These are phyloP conservation scores for Xylaria cubensis DNA, from an alignment of 495 filamentous ascomycete genomes.

Conservation along the genomic window DNA sequence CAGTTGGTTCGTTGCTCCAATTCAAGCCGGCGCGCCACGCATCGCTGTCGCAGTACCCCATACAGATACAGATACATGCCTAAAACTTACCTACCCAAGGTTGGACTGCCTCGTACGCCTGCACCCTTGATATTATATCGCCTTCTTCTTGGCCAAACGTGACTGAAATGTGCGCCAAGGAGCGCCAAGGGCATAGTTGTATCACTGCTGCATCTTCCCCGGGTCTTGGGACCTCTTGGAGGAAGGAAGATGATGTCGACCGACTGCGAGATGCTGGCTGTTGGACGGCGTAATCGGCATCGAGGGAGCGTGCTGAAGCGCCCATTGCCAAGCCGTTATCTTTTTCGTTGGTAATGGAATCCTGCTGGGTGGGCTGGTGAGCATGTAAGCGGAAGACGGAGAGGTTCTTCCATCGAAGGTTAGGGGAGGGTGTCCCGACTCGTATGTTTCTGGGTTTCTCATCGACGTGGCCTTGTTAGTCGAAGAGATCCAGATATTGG, in stretches of 20 bases:
- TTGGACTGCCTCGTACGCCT: constrained; percentile 2
- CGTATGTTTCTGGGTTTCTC: constrained; percentile 10
- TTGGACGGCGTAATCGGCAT: constrained; percentile 20
- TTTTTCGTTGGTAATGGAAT: constrained; percentile 19
- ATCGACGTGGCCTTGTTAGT: background rate
- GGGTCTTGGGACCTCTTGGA: constrained; percentile 21
- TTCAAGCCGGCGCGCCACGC: constrained; percentile 16
- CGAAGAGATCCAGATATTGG: constrained; percentile 2
- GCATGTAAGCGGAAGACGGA: constrained; percentile 9
- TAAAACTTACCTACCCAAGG: constrained; percentile 4
- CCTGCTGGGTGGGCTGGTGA: background rate
- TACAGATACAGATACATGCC: background rate
- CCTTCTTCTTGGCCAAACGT: constrained; percentile 26
- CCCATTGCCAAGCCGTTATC: constrained; percentile 25
- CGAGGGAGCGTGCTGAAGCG: background rate
- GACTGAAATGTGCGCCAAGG: constrained; percentile 19
- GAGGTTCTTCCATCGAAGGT: constrained; percentile 9
- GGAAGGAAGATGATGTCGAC: constrained; percentile 9
- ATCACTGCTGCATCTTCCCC: constrained; percentile 14
- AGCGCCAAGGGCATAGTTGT: constrained; percentile 26
- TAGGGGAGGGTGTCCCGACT: background rate
- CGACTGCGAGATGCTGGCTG: constrained; percentile 13
- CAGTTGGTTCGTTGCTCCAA: constrained; percentile 17
- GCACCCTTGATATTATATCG: constrained; percentile 17
- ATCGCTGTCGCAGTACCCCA: constrained; percentile 6